Evolutionary conservation across 164 flowering plant species (phyloP).

Genomic region (Magnolia kwangsiensis): DNA sequence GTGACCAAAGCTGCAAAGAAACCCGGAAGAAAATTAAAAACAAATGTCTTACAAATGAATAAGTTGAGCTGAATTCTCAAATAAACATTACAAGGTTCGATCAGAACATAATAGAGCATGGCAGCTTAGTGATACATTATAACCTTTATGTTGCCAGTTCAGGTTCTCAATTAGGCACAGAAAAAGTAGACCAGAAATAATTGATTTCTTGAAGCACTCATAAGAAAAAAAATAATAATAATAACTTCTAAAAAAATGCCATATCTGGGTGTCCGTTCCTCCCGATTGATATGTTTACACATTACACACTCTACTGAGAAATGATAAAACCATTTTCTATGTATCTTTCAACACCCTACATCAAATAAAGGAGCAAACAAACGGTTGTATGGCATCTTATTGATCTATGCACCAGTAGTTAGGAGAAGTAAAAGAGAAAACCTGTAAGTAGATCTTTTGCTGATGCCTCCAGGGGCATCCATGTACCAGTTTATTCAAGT

Average conservation of each 20-base stretch:
- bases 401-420: not conserved
- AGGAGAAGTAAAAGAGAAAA: slow-evolving; percentile 17
- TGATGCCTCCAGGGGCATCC: slow-evolving; percentile 54
- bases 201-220: not conserved
- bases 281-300: not conserved
- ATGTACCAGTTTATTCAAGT: slow-evolving; percentile 72
- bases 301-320: not conserved
- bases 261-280: no score
- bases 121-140: not conserved
- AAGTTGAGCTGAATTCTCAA: not conserved
- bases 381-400: not conserved
- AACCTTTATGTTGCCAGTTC: not conserved
- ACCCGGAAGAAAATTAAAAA: not conserved
- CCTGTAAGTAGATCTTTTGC: slow-evolving; percentile 87
- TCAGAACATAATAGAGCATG: not conserved
- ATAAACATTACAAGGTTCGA: not conserved
- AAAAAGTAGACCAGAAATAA: not conserved
- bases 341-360: not conserved
- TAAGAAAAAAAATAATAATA: no score
- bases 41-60: not conserved
- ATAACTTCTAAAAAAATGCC: no score
- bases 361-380: not conserved
- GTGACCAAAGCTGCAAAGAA: not conserved
- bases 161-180: not conserved
- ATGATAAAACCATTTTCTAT: not conserved